Percentiles rank a stretch among this genome's conserved stretches.
phyloP scores from a whole-genome alignment of 176 grass and related monocot species.

The Lolium perenne region DNA sequence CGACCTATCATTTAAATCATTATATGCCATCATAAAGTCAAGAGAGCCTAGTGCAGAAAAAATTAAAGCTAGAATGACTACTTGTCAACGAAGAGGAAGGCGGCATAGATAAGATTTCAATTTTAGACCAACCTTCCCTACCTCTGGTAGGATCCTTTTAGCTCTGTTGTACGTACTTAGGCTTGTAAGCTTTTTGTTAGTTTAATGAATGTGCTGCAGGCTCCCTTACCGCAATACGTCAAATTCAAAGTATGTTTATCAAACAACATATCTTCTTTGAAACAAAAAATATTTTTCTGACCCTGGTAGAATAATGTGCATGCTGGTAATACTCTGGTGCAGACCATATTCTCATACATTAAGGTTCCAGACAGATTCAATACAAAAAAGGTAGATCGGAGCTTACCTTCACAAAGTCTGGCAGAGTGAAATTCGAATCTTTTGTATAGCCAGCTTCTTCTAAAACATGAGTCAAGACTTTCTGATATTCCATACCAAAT shows the following conservation, averaged over 20 bases:
- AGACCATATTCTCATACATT: background rate
- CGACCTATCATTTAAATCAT: background rate
- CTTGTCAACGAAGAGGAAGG: background rate
- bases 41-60: background rate
- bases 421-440: conserved; percentile 64
- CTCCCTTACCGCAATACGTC: background rate
- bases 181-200: background rate
- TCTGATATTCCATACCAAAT: conserved; percentile 48
- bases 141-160: background rate
- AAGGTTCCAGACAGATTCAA: conserved; percentile 6
- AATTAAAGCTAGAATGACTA: background rate
- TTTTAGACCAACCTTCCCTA: background rate
- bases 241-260: background rate
- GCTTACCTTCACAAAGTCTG: conserved; percentile 84
- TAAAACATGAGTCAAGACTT: conserved; percentile 74
- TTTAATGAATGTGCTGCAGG: background rate
- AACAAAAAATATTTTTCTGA: background rate
- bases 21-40: background rate
- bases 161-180: background rate
- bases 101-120: conserved; percentile 1
- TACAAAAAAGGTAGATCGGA: conserved; percentile 6
- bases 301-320: conserved; percentile 18
- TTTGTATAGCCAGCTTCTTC: conserved; percentile 80
- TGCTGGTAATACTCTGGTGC: background rate
- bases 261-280: conserved; percentile 10